Percentiles rank a stretch among this genome's conserved stretches.
phyloP scores from a whole-genome alignment of 352 stramenopile genomes.

The Globisporangium okanoganense region DNA sequence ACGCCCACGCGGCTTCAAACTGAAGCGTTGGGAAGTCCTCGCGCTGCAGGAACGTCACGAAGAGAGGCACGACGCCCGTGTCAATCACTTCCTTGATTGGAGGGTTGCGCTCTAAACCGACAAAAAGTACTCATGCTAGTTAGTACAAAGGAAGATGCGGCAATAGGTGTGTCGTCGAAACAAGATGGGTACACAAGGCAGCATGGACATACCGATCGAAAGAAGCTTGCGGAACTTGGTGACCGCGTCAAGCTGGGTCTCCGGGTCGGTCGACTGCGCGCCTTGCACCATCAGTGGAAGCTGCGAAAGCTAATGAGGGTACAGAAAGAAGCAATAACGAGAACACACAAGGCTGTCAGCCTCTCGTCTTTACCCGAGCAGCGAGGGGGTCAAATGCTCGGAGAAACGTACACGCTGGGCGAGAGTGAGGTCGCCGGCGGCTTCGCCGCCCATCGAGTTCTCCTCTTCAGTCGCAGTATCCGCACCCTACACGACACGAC shows the following conservation, averaged over 20 bases:
- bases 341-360: constrained; percentile 12
- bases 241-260: constrained; percentile 93
- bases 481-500: constrained; percentile 13
- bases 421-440: constrained; percentile 45
- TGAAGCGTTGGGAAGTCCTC: constrained; percentile 93
- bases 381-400: constrained; percentile 5
- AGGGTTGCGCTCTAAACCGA: constrained; percentile 93
- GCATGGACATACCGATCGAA: constrained; percentile 86
- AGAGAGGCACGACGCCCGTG: constrained; percentile 96
- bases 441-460: constrained; percentile 27
- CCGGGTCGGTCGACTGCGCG: constrained; percentile 90
- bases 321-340: neutral
- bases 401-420: constrained; percentile 40
- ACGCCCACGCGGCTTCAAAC: constrained; percentile 99
- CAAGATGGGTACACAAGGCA: neutral
- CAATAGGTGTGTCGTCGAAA: neutral
- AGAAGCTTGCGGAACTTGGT: constrained; percentile 98
- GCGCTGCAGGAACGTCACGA: constrained; percentile 97
- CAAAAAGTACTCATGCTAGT: constrained; percentile 2
- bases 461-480: constrained; percentile 25
- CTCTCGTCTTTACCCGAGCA: constrained; percentile 4
- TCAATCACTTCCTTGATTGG: constrained; percentile 99
- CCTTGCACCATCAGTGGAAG: constrained; percentile 93
- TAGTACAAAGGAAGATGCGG: neutral
- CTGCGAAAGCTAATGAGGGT: constrained; percentile 82